phyloP scores from a whole-genome alignment of 2,329 filamentous ascomycete genomes.

The Diaporthe capsici region DNA sequence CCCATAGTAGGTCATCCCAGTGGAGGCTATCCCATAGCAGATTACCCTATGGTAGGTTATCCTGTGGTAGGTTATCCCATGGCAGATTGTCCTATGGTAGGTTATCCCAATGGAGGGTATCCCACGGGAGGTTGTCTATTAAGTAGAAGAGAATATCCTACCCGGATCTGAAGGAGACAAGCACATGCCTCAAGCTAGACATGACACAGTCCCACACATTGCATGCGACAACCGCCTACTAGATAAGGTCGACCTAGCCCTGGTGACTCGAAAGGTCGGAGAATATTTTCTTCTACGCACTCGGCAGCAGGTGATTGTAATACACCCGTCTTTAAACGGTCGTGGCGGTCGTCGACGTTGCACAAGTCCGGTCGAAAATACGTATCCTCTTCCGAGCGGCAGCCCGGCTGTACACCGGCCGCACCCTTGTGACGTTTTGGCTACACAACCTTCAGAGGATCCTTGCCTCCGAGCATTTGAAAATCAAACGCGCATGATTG shows the following conservation, averaged over 20 bases:
- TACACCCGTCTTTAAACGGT: constrained; percentile 1
- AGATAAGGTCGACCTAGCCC: not conserved
- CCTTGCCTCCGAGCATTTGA: constrained; percentile 36
- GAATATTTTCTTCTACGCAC: not conserved
- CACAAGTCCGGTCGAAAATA: constrained; percentile 42
- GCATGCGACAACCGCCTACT: not conserved
- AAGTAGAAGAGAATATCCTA: not conserved
- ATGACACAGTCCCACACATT: constrained; percentile 24
- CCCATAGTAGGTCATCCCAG: no score
- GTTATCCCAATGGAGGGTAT: not conserved
- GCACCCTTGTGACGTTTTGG: constrained; percentile 39
- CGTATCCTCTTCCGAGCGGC: constrained; percentile 34
- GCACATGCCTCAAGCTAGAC: constrained; percentile 19
- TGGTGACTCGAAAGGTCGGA: not conserved
- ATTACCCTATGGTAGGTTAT: not conserved
- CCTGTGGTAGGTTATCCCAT: not conserved
- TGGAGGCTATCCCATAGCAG: not conserved
- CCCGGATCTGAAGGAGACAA: not conserved
- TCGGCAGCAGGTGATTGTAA: not conserved
- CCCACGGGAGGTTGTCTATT: not conserved
- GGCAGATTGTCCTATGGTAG: not conserved
- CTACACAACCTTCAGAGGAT: constrained; percentile 27
- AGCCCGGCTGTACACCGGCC: constrained; percentile 4
- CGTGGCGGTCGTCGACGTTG: constrained; percentile 5
- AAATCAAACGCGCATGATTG: constrained; percentile 39